Conservation (phyloP, 495 filamentous ascomycete genomes). For the Xylaria castorea region DNA sequence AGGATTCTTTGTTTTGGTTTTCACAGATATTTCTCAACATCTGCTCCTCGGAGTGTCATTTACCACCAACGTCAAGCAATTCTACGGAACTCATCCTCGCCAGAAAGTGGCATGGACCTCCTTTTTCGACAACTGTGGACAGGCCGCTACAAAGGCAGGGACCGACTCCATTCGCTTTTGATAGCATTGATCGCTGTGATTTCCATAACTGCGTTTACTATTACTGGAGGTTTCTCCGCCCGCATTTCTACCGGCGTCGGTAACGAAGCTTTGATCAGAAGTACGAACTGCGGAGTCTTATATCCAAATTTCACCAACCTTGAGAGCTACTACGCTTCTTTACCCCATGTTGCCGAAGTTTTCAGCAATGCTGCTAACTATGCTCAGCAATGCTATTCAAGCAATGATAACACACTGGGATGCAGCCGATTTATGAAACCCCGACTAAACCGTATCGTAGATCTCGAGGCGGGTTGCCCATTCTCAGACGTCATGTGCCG, state of each 20-base stretch:
- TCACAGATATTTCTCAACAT: background rate
- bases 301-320: background rate
- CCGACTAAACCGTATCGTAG: background rate
- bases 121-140: background rate
- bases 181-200: background rate
- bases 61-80: constrained; percentile 6
- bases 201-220: background rate
- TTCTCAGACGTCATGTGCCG: background rate
- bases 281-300: background rate
- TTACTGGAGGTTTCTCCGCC: background rate
- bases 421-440: background rate
- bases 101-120: background rate
- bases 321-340: background rate
- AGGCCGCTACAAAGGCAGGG: background rate
- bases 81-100: background rate
- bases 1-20: background rate
- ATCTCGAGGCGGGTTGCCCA: background rate
- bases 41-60: background rate
- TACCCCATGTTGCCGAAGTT: background rate
- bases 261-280: background rate
- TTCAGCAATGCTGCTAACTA: constrained; percentile 2
- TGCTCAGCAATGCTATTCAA: background rate
- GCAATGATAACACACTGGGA: background rate
- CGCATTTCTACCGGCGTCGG: background rate
- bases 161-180: background rate